phyloP scores from a whole-genome alignment of 2,329 filamentous ascomycete species.

The Chalara sp. region DNA sequence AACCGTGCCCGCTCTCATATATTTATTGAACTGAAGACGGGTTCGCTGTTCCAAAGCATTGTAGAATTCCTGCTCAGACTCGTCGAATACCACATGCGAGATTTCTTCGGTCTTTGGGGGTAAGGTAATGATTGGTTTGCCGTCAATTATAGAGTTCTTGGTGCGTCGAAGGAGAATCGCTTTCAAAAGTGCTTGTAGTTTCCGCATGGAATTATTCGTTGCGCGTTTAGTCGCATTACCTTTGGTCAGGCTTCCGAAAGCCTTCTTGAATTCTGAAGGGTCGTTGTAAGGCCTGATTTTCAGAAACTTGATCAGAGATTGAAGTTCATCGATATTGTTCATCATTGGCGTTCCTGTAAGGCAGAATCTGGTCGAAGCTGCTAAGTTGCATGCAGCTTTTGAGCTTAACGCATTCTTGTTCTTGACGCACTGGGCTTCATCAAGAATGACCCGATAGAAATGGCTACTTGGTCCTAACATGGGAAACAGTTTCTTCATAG shows the following conservation, averaged over 20 bases:
- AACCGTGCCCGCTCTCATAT: conserved; percentile 61
- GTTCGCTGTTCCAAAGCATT: conserved; percentile 58
- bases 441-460: conserved; percentile 68
- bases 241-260: conserved; percentile 24
- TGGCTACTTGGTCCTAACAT: conserved; percentile 53
- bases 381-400: conserved; percentile 50
- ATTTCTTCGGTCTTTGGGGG: conserved; percentile 58
- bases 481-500: conserved; percentile 19
- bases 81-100: conserved; percentile 57
- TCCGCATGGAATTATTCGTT: conserved; percentile 50
- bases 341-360: conserved; percentile 84
- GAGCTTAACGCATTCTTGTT: conserved; percentile 59
- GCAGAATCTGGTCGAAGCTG: conserved; percentile 61
- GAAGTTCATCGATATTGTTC: conserved; percentile 75
- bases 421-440: conserved; percentile 79
- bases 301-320: conserved; percentile 70
- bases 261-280: conserved; percentile 50
- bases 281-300: conserved; percentile 68
- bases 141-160: conserved; percentile 73
- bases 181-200: conserved; percentile 69
- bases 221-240: conserved; percentile 10
- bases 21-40: conserved; percentile 69
- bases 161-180: conserved; percentile 77
- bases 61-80: conserved; percentile 62
- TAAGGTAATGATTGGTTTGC: conserved; percentile 65